Percentiles rank a stretch among this genome's conserved stretches.
Evolutionary conservation across 2,329 filamentous ascomycete genomes (phyloP).

Genomic region (Lasiodiplodia sp.): DNA sequence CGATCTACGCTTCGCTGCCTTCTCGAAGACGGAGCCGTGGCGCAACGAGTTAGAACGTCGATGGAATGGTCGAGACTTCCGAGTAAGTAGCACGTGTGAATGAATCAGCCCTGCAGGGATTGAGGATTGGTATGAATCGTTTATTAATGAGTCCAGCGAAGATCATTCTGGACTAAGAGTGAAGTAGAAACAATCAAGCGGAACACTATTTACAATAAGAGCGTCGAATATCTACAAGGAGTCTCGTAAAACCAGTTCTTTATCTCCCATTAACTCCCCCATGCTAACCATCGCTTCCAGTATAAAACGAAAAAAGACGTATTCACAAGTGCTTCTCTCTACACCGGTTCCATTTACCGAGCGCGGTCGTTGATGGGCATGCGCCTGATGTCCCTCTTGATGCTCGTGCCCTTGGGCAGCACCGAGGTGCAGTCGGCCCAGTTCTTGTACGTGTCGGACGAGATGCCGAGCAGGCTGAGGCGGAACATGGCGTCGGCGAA

Average conservation of each 20-base stretch:
- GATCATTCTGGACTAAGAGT: not conserved
- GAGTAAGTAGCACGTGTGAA: not conserved
- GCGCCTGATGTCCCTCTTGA: conserved; percentile 11
- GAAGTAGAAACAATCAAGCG: not conserved
- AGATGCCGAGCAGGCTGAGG: conserved; percentile 14
- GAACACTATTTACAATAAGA: conserved; percentile 1
- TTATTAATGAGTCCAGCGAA: not conserved
- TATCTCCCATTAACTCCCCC: not conserved
- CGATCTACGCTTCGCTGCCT: not conserved
- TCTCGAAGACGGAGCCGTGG: not conserved
- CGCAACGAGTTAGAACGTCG: not conserved
- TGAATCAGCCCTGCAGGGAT: not conserved
- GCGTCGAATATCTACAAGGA: not conserved
- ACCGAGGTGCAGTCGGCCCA: conserved; percentile 24
- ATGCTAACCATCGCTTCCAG: not conserved
- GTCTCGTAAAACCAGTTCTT: not conserved
- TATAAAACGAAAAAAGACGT: not conserved
- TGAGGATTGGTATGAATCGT: not conserved
- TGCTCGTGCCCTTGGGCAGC: conserved; percentile 9
- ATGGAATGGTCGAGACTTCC: not conserved
- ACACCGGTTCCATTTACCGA: not conserved
- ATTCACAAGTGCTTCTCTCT: no score
- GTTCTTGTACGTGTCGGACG: not conserved
- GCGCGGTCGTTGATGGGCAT: conserved; percentile 22
- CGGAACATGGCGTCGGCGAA: conserved; percentile 36